Conservation (phyloP, 805 yeast genomes). For the Candida krabiensis region DNA sequence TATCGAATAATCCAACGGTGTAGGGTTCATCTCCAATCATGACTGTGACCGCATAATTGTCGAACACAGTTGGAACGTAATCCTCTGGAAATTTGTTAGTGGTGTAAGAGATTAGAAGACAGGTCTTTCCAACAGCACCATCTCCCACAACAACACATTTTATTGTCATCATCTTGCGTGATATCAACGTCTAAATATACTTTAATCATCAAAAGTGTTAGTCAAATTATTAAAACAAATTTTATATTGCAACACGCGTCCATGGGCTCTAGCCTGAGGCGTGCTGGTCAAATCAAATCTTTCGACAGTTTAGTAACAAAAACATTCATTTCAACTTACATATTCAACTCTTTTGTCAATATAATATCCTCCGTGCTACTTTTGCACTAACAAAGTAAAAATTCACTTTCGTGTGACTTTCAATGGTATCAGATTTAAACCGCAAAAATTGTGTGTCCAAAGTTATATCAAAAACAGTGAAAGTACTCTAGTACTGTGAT, state of each 20-base stretch:
- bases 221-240: not conserved
- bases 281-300: too few relatives aligned
- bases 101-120: constrained; percentile 92
- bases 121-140: constrained; percentile 99
- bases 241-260: too few relatives aligned
- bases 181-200: not conserved
- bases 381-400: not conserved
- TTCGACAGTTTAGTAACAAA: too few relatives aligned
- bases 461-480: not conserved
- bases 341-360: too few relatives aligned
- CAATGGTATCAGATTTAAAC: not conserved
- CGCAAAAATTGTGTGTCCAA: not conserved
- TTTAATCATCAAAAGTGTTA: not conserved
- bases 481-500: too few relatives aligned
- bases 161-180: constrained; percentile 51
- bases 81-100: constrained; percentile 97
- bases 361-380: too few relatives aligned
- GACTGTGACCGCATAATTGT: constrained; percentile 90
- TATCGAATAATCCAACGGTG: constrained; percentile 94
- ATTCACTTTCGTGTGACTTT: not conserved
- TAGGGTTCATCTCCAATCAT: constrained; percentile 98
- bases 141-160: constrained; percentile 99
- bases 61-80: constrained; percentile 98
- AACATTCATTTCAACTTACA: too few relatives aligned
- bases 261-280: too few relatives aligned